Evolutionary conservation across 2,329 filamentous ascomycete genomes (phyloP).

Genomic region (Magnaporthiopsis poae): DNA sequence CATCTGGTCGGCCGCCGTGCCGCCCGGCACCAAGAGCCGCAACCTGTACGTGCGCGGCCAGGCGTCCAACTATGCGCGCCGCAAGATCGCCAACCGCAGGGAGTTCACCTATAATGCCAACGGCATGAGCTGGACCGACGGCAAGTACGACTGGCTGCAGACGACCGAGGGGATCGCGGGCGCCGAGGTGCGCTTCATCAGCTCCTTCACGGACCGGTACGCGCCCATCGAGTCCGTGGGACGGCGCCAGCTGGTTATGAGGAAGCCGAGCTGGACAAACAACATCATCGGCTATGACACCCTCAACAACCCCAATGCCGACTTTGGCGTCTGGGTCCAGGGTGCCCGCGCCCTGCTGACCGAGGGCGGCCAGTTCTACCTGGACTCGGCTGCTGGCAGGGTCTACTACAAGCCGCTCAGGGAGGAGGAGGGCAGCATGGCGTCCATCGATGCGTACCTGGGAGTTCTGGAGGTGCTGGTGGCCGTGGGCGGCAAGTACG

Average conservation of each 20-base stretch:
- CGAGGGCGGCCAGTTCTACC: slow-evolving; percentile 11
- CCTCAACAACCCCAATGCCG: slow-evolving; percentile 6
- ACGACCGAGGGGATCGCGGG: slow-evolving; percentile 7
- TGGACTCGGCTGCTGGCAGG: slow-evolving; percentile 10
- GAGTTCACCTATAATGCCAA: slow-evolving; percentile 11
- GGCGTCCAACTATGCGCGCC: slow-evolving; percentile 10
- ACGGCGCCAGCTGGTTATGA: slow-evolving; percentile 10
- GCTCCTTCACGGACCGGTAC: slow-evolving; percentile 10
- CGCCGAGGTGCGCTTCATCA: slow-evolving; percentile 11
- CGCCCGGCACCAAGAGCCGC: slow-evolving; percentile 8
- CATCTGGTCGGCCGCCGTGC: slow-evolving; percentile 10
- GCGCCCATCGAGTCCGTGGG: slow-evolving; percentile 8
- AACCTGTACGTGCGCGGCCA: slow-evolving; percentile 12
- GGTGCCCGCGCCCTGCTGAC: slow-evolving; percentile 9
- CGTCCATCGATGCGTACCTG: slow-evolving; percentile 9
- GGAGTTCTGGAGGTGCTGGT: slow-evolving; percentile 8
- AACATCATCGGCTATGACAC: slow-evolving; percentile 11
- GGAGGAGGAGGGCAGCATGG: slow-evolving; percentile 9
- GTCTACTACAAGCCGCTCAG: slow-evolving; percentile 12
- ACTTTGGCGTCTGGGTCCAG: slow-evolving; percentile 12
- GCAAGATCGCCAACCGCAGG: slow-evolving; percentile 9
- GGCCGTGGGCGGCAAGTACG: slow-evolving; percentile 10
- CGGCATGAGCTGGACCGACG: slow-evolving; percentile 8
- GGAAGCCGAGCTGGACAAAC: slow-evolving; percentile 10
- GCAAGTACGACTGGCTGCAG: slow-evolving; percentile 9